Percentiles rank a stretch among this genome's conserved stretches.
phyloP scores from a whole-genome alignment of 768 basidiomycete genomes.

The Phlebiopsis gigantea region DNA sequence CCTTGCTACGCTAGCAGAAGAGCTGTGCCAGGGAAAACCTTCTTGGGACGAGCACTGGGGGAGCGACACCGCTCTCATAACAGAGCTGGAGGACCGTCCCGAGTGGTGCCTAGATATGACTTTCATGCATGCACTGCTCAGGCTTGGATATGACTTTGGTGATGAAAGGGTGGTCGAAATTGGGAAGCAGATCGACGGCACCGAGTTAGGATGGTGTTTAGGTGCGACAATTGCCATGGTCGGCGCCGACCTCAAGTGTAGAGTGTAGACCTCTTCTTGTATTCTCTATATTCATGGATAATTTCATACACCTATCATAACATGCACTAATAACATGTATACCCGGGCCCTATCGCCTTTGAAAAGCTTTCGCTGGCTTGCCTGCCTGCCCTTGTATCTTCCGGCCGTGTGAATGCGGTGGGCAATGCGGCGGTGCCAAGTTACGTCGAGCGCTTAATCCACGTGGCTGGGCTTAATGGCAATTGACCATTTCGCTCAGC shows the following conservation, averaged over 20 bases:
- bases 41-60: conserved; percentile 53
- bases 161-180: conserved; percentile 63
- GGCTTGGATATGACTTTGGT: conserved; percentile 86
- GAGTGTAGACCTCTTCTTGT: conserved; percentile 8
- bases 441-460: not conserved
- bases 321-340: too few relatives aligned
- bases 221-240: conserved; percentile 81
- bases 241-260: conserved; percentile 54
- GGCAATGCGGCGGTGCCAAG: not conserved
- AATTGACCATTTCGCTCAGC: not conserved
- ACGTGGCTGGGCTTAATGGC: conserved; percentile 4
- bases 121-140: conserved; percentile 86
- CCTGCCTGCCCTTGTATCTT: too few relatives aligned
- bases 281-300: too few relatives aligned
- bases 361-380: too few relatives aligned
- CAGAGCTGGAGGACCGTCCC: conserved; percentile 75
- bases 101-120: conserved; percentile 97
- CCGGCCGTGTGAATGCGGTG: not conserved
- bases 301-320: too few relatives aligned
- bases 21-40: conserved; percentile 66
- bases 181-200: conserved; percentile 83
- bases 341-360: too few relatives aligned
- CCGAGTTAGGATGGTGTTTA: conserved; percentile 92
- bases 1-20: conserved; percentile 58
- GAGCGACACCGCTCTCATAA: conserved; percentile 41